A percentile compares a stretch with the other conserved stretches of the same genome.
Conservation (phyloP, 2,329 filamentous ascomycete species). For the Aspergillus caelatus region DNA sequence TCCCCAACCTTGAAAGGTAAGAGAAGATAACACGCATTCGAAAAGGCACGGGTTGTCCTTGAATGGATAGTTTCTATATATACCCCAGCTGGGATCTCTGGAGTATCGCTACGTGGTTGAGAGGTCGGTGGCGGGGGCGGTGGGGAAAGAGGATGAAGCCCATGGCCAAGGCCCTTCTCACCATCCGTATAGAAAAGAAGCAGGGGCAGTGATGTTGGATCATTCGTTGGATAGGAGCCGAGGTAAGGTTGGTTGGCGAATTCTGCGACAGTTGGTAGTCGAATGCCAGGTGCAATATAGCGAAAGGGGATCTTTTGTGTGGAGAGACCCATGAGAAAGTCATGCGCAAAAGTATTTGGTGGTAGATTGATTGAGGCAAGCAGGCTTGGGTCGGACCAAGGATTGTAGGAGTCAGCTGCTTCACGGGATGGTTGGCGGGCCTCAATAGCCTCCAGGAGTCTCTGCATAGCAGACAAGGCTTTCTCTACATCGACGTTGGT, state of each 20-base stretch:
- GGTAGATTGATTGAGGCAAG: not conserved
- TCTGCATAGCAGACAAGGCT: too few relatives aligned
- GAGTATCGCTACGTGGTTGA: too few relatives aligned
- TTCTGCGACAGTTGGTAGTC: slow-evolving; percentile 4
- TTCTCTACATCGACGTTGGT: too few relatives aligned
- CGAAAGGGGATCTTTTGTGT: not conserved
- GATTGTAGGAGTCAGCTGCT: too few relatives aligned
- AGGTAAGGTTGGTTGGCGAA: not conserved
- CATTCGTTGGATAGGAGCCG: not conserved
- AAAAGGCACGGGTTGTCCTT: not conserved
- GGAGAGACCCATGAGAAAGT: not conserved
- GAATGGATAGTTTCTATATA: not conserved
- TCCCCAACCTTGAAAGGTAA: not conserved
- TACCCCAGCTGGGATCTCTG: not conserved
- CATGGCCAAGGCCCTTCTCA: not conserved
- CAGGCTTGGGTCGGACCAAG: too few relatives aligned
- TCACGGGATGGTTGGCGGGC: too few relatives aligned
- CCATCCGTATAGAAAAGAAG: not conserved
- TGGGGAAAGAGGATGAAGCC: not conserved
- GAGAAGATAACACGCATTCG: not conserved
- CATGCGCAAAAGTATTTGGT: slow-evolving; percentile 6
- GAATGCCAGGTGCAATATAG: slow-evolving; percentile 11
- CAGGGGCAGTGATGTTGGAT: not conserved
- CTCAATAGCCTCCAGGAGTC: too few relatives aligned
- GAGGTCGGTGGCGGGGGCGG: fast-evolving